Base-by-base conservation (phyloP, 345 rosid species). In the Eucalyptus pauciflora region DNA sequence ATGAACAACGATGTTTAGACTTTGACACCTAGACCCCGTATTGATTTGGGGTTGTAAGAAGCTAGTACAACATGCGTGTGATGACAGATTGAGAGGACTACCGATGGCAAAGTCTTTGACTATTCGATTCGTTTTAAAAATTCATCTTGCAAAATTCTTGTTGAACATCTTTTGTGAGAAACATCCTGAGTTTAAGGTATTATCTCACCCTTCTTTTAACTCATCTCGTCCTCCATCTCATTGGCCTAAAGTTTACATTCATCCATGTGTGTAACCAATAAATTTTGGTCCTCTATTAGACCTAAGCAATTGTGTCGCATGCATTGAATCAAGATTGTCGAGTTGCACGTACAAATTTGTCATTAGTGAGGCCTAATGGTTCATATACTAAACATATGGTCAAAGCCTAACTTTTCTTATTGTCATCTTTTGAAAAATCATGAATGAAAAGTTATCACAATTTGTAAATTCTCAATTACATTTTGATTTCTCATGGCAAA, bases 201-300 rank as follows among this genome's bases (percentile, higher is more conserved):
- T 10, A 41, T 41, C 29, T 41, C 29, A 4, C 15, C 4, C 15
- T 76, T 37, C 16, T 76, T 76, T 76, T 76, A 12, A 76, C 85
- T 41, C 0, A 2, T 41, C 9, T 41, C 2, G 0, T 22, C 48
- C 29, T 41, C 15, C 29, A 7, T 76, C 48, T 18, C 48, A 7
- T 41, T 10, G 85, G 45, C 29, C 85, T 20, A 76, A 76, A 76
- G 12, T 76, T 11, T 76, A 41, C 48, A 20, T 41, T 37, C 27
- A 20, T 76, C 46, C 13, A 3, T 20, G 25, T 5, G 13, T 71
- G 43, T 69, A 37, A 17, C 43, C 22, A 31, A 33, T 17, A 33
- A 18, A 33, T 31, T 33, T 3, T 31, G 80, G 25, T 10, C 33
- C 43, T 33, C 71, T 62, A 13, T 20, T 62, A 7, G 17, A 62